Evolutionary conservation across 73 alveolate species (phyloP).

Genomic region (Durusdinium trenchii): DNA sequence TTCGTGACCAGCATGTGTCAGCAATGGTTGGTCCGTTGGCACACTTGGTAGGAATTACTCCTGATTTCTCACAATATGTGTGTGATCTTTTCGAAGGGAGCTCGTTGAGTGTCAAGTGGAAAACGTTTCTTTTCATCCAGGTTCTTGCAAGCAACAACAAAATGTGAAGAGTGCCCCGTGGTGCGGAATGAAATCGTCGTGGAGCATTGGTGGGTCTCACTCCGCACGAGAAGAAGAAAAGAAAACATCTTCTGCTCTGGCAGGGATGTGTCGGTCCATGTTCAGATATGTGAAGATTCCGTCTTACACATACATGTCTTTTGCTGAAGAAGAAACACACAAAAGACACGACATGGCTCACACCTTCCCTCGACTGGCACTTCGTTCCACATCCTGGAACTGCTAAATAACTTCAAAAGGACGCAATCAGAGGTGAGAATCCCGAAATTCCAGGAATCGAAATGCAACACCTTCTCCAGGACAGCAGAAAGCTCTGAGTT

Average conservation of each 20-base stretch:
- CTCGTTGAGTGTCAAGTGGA: no score
- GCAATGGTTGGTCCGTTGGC: no score
- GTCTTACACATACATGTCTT: neutral
- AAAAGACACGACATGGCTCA: neutral
- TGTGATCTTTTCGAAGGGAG: no score
- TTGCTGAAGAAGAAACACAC: neutral
- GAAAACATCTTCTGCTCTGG: neutral
- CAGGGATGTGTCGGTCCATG: neutral
- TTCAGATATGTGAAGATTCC: neutral
- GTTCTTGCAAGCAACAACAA: no score
- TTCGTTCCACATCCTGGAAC: constrained; percentile 34
- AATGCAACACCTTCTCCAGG: neutral
- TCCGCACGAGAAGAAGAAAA: neutral
- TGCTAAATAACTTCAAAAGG: neutral
- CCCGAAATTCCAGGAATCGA: neutral
- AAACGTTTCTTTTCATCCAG: no score
- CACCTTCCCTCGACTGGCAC: constrained; percentile 54
- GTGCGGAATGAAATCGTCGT: neutral
- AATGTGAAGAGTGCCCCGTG: no score
- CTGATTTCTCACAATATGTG: no score
- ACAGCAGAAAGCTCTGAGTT: neutral
- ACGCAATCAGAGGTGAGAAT: neutral
- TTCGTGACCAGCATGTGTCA: no score
- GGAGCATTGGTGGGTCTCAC: neutral
- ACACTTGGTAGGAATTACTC: no score